Percentiles rank a stretch among this genome's conserved stretches.
These are phyloP conservation scores for Apiospora hydei DNA, from an alignment of 2,329 filamentous ascomycete genomes.

Conservation along the genomic window DNA sequence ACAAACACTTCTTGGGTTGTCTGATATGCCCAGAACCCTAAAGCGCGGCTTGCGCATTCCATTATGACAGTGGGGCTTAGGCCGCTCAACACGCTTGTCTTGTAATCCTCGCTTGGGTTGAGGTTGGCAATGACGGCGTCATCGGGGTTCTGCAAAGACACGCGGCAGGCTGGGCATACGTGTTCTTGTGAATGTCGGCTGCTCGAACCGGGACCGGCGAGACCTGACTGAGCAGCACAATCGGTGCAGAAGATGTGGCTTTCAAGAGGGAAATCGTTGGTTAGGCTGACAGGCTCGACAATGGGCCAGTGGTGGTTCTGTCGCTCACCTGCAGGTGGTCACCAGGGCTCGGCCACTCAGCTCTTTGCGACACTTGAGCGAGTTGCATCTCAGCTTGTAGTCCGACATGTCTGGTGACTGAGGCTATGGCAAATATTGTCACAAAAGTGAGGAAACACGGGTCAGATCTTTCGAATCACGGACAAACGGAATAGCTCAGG, in stretches of 20 bases:
- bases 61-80: slow-evolving; percentile 82
- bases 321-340: slow-evolving; percentile 80
- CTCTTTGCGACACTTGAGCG: slow-evolving; percentile 74
- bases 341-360: slow-evolving; percentile 78
- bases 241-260: slow-evolving; percentile 87
- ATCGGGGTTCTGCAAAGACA: slow-evolving; percentile 72
- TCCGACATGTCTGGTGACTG: slow-evolving; percentile 64
- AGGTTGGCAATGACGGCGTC: slow-evolving; percentile 77
- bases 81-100: slow-evolving; percentile 84
- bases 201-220: slow-evolving; percentile 57
- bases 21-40: slow-evolving; percentile 90
- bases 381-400: slow-evolving; percentile 78
- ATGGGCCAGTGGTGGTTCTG: too few species aligned
- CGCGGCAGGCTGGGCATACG: slow-evolving; percentile 80
- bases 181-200: slow-evolving; percentile 54
- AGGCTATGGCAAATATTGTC: neutral
- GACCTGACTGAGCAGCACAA: slow-evolving; percentile 71
- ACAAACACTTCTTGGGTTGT: slow-evolving; percentile 80
- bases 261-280: neutral
- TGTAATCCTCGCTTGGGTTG: slow-evolving; percentile 87
- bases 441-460: neutral
- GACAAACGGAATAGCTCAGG: neutral
- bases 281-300: slow-evolving; percentile 1
- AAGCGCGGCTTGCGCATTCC: slow-evolving; percentile 81
- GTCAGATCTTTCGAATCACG: neutral